Evolutionary conservation across 2,329 filamentous ascomycete genomes (phyloP), one percentile per base, ranked within the genome.

Genomic region (Furcasterigmium sp.): DNA sequence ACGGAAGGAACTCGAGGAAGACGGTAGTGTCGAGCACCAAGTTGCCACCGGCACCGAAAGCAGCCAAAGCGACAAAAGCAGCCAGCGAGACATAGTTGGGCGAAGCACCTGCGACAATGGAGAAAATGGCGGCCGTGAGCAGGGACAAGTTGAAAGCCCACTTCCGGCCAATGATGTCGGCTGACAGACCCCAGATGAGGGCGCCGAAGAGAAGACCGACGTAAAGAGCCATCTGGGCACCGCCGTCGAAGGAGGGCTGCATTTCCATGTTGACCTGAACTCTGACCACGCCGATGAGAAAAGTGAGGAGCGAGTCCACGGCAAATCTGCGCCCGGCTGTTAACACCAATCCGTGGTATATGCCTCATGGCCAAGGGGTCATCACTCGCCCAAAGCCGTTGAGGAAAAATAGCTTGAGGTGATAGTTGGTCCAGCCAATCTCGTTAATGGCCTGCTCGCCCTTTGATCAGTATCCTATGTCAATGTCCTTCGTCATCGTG

Each of bases 111-210:
- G 82, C 84, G 1, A 84, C 64, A 42, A 86, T 77, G 21, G 66
- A 69, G 50, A 53, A 55, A n/a, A 78, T 57, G 5, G 78, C 75
- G 53, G 76, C 82, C 44, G 85, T 68, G 52, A 86, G 72, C 9
- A 87, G 67, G 3, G 78, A 80, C 17, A 78, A 62, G 53, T 87
- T 87, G 65, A 87, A 88, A 5, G 84, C 83, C 50, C 76, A 78
- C 48, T 78, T 76, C 34, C 84, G 72, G 6, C 83, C 84, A 47
- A 87, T 80, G 29, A 87, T 72, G 53, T 87, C 84, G 20, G 81
- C 82, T 3, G 71, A 72, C 26, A 84, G 61, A 3, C 83, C 83
- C 82, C 83, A 87, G 61, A 86, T 85, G 21, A 86, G 57, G 13
- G 80, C 80, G 2, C 81, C 76, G 0, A 67, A 48, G 41, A 73